Conservation (phyloP, 2,329 filamentous ascomycete species). For the Alternaria sp. region DNA sequence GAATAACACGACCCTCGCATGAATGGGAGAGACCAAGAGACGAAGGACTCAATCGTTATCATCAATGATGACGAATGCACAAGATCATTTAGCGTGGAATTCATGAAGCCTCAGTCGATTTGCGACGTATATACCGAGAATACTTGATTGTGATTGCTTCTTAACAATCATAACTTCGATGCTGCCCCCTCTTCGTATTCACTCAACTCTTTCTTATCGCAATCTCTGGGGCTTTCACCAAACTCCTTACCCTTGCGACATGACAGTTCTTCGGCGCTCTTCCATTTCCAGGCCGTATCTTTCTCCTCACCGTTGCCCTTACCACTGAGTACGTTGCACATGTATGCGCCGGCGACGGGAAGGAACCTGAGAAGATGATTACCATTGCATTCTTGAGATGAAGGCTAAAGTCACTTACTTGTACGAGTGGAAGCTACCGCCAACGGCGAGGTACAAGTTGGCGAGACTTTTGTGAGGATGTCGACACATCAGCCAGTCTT, state of each 20-base stretch:
- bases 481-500: constrained; percentile 66
- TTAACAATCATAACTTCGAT: constrained; percentile 4
- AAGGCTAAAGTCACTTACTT: constrained; percentile 47
- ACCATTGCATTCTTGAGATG: not conserved
- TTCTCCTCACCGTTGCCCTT: constrained; percentile 47
- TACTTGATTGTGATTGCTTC: not conserved
- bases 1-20: not conserved
- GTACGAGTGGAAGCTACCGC: constrained; percentile 68
- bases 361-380: constrained; percentile 53
- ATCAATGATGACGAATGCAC: not conserved
- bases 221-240: constrained; percentile 17
- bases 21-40: not conserved
- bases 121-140: not conserved
- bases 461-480: constrained; percentile 57
- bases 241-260: constrained; percentile 28
- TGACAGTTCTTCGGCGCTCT: constrained; percentile 26
- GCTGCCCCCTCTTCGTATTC: constrained; percentile 14
- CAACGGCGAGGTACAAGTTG: constrained; percentile 66
- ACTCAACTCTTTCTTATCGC: constrained; percentile 16
- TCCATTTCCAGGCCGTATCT: constrained; percentile 47
- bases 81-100: not conserved
- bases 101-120: not conserved
- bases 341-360: constrained; percentile 67
- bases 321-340: constrained; percentile 52
- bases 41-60: not conserved